Percentiles rank a stretch among this genome's conserved stretches.
Evolutionary conservation across 257 asterid genomes (phyloP).

Genomic region (Solanum chmielewskii): DNA sequence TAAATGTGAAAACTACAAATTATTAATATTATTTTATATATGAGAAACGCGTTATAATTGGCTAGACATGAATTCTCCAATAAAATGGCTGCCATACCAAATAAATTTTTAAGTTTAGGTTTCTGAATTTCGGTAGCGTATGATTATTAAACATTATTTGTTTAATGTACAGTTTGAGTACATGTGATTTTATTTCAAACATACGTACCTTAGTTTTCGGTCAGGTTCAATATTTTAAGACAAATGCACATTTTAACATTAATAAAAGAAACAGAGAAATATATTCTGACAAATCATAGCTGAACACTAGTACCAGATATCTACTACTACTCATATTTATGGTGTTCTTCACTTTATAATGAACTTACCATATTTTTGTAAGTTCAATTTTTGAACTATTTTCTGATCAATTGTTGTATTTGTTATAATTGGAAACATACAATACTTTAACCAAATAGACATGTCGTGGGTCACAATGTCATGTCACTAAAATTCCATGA

Average conservation of each 20-base stretch:
- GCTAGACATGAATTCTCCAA: constrained; percentile 6
- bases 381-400: not conserved
- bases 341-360: not conserved
- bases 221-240: not conserved
- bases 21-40: not conserved
- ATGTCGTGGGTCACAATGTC: not conserved
- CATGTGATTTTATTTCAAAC: not conserved
- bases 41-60: not conserved
- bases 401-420: not conserved
- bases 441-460: not conserved
- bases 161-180: not conserved
- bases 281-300: not conserved
- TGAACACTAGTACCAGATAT: not conserved
- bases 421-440: not conserved
- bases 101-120: not conserved
- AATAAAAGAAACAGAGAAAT: not conserved
- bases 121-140: not conserved
- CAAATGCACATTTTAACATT: no score
- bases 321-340: not conserved
- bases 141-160: not conserved
- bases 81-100: not conserved
- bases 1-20: not conserved
- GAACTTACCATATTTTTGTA: not conserved
- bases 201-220: not conserved
- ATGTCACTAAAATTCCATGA: not conserved